These are phyloP conservation scores for Backusella sp. DNA, from an alignment of 192 early-diverging fungal species.

Conservation along the genomic window DNA sequence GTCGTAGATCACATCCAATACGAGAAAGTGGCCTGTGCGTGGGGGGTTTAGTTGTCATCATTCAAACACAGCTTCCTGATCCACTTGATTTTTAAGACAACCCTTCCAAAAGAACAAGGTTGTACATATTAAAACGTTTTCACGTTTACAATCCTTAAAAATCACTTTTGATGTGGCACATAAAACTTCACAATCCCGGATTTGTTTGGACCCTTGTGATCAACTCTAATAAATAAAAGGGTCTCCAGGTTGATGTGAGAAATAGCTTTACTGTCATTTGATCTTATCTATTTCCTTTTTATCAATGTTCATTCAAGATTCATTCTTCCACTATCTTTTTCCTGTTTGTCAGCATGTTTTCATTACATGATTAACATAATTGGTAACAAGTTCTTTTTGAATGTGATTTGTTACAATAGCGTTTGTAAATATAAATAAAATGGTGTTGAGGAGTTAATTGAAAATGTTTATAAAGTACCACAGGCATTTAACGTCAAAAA, in stretches of 20 bases:
- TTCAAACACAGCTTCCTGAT: too few relatives aligned
- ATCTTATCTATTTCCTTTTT: conserved; percentile 3
- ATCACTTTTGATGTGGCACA: not conserved
- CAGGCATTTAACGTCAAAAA: too few relatives aligned
- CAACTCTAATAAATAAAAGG: not conserved
- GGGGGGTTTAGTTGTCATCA: too few relatives aligned
- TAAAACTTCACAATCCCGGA: not conserved
- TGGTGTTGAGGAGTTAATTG: not conserved
- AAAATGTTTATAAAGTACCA: too few relatives aligned
- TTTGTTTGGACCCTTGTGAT: not conserved
- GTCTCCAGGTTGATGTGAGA: not conserved
- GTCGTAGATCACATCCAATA: too few relatives aligned
- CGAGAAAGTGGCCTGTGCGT: too few relatives aligned
- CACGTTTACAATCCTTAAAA: not conserved
- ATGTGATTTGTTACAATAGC: not conserved
- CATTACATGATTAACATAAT: not conserved
- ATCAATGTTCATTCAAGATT: too few relatives aligned
- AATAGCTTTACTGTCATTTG: not conserved
- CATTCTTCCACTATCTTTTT: not conserved
- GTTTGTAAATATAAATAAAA: not conserved
- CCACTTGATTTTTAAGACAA: not conserved
- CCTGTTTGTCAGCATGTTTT: not conserved
- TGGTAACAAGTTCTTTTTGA: not conserved
- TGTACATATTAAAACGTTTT: not conserved
- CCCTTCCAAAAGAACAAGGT: not conserved